Evolutionary conservation across 1,284 basidiomycete genomes (phyloP).

Genomic region (Mycosarcoma mackinlayi): DNA sequence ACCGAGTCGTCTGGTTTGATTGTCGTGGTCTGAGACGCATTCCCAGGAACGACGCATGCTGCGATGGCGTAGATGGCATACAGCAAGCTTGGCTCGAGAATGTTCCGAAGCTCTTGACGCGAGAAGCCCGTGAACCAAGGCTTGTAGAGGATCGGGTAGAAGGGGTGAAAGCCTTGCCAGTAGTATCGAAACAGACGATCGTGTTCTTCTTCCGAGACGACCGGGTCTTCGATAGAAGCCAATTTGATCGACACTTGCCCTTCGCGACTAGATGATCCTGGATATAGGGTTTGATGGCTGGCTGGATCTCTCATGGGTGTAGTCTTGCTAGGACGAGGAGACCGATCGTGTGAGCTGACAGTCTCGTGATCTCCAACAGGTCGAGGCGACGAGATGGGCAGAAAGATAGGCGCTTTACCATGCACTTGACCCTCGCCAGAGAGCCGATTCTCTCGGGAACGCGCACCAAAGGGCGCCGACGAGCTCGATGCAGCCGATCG

Average conservation of each 20-base stretch:
- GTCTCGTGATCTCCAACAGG: conserved; percentile 26
- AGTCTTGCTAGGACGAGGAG: conserved; percentile 12
- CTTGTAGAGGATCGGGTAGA: conserved; percentile 63
- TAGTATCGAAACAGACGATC: conserved; percentile 55
- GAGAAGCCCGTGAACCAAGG: conserved; percentile 51
- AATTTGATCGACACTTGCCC: conserved; percentile 1
- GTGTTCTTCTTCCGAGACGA: conserved; percentile 44
- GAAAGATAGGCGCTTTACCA: conserved; percentile 25
- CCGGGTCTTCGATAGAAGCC: conserved; percentile 23
- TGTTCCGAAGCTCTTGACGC: conserved; percentile 39
- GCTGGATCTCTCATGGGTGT: conserved; percentile 13
- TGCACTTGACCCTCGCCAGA: conserved; percentile 6
- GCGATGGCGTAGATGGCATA: conserved; percentile 59
- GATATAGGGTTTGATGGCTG: conserved; percentile 19
- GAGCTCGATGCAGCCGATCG: conserved; percentile 29
- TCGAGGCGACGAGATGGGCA: conserved; percentile 42
- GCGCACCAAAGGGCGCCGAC: conserved; percentile 23
- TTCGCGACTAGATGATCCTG: conserved; percentile 15
- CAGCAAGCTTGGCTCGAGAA: conserved; percentile 49
- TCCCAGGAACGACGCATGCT: conserved; percentile 49
- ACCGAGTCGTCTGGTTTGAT: background rate
- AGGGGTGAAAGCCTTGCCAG: conserved; percentile 60
- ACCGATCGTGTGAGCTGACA: conserved; percentile 35
- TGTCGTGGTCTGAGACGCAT: conserved; percentile 1
- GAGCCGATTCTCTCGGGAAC: conserved; percentile 22